Evolutionary conservation across 2,329 filamentous ascomycete genomes (phyloP).

Genomic region (Fusarium torreyae): DNA sequence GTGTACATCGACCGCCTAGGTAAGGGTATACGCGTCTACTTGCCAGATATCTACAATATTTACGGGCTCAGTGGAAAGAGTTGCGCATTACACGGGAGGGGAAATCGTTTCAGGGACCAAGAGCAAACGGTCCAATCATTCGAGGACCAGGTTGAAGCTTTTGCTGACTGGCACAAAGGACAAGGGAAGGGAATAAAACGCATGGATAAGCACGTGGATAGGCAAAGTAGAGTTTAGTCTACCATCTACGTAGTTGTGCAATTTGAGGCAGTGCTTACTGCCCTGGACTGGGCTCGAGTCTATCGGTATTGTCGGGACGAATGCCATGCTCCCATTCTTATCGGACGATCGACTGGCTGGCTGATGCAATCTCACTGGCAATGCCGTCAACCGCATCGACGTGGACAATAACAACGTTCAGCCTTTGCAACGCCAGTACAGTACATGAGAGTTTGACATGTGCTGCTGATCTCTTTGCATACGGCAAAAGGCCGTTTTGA

Average conservation of each 20-base stretch:
- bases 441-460: constrained; percentile 13
- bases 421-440: background rate
- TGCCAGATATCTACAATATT: constrained; percentile 2
- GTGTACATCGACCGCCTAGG: background rate
- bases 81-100: constrained; percentile 11
- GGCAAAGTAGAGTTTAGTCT: background rate
- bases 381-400: constrained; percentile 11
- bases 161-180: background rate
- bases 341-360: constrained; percentile 16
- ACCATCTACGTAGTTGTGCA: background rate
- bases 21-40: constrained; percentile 11
- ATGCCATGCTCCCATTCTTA: constrained; percentile 12
- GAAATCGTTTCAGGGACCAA: constrained; percentile 16
- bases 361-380: constrained; percentile 1
- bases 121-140: constrained; percentile 20
- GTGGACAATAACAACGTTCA: background rate
- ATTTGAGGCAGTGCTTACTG: constrained; percentile 20
- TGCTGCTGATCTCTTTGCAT: constrained; percentile 15
- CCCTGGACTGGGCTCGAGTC: constrained; percentile 1
- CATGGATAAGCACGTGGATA: background rate
- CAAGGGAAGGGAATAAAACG: constrained; percentile 12
- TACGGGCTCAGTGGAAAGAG: background rate
- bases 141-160: background rate
- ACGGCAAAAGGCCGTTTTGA: constrained; percentile 2
- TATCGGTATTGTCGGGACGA: constrained; percentile 19